Conservation (phyloP, 352 stramenopile genomes). For the Thalassiosira hispida region DNA sequence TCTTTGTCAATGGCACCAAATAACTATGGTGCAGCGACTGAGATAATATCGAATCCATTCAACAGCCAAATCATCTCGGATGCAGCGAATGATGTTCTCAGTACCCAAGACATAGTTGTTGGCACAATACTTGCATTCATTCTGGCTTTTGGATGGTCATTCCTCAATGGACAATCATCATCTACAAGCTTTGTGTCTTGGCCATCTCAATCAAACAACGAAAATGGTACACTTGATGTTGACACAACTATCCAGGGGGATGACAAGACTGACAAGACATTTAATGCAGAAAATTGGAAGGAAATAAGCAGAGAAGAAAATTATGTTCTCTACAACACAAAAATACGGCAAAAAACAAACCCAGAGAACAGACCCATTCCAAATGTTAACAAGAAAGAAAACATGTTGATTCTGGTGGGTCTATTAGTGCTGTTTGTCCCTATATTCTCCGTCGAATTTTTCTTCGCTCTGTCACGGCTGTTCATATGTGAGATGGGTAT, state of each 20-base stretch:
- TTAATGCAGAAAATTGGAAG: constrained; percentile 67
- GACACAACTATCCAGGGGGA: not conserved
- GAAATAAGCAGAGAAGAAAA: constrained; percentile 77
- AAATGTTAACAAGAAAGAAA: constrained; percentile 39
- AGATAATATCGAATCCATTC: not conserved
- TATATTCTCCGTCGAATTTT: constrained; percentile 81
- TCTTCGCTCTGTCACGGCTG: constrained; percentile 73
- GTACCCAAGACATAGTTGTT: constrained; percentile 53
- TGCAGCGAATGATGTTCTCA: constrained; percentile 36
- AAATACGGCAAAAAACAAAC: constrained; percentile 37
- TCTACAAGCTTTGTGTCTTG: constrained; percentile 59
- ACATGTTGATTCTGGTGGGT: constrained; percentile 50
- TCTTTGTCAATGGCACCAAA: constrained; percentile 11
- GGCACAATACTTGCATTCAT: constrained; percentile 60
- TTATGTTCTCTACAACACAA: constrained; percentile 74
- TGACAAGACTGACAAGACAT: constrained; percentile 15
- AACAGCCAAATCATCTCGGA: constrained; percentile 9
- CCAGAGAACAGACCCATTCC: not conserved
- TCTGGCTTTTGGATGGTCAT: constrained; percentile 58
- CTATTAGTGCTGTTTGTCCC: constrained; percentile 73
- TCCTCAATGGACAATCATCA: constrained; percentile 61
- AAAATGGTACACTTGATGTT: constrained; percentile 14
- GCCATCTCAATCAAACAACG: constrained; percentile 17
- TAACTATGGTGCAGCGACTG: not conserved
- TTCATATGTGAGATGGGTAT: constrained; percentile 62